phyloP scores from a whole-genome alignment of 2,329 filamentous ascomycete species.

The Bimuria novae-zelandiae region DNA sequence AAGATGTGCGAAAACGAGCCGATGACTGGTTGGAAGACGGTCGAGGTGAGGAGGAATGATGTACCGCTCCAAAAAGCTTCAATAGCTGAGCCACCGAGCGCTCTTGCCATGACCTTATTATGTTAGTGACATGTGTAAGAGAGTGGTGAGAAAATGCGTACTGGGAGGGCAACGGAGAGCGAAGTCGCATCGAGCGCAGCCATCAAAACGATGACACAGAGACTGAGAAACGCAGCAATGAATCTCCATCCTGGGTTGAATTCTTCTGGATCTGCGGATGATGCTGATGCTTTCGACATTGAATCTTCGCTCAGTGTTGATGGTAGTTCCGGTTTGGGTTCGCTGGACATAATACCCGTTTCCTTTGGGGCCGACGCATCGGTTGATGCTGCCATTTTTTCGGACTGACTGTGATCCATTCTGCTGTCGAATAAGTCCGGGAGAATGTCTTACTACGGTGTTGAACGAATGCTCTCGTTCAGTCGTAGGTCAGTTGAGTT shows the following conservation, averaged over 20 bases:
- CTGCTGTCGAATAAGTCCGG: not conserved
- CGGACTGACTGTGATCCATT: not conserved
- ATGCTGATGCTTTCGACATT: constrained; percentile 13
- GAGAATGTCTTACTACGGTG: not conserved
- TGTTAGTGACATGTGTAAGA: constrained; percentile 11
- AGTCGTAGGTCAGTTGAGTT: not conserved
- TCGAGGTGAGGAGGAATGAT: constrained; percentile 68
- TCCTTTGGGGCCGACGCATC: constrained; percentile 10
- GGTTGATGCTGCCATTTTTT: constrained; percentile 14
- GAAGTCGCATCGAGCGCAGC: constrained; percentile 69
- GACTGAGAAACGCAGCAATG: constrained; percentile 55
- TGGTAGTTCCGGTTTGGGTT: constrained; percentile 12
- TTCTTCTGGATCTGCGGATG: constrained; percentile 14
- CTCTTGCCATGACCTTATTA: constrained; percentile 43
- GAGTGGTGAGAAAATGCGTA: constrained; percentile 16
- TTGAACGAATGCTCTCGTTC: not conserved
- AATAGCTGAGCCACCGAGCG: constrained; percentile 43
- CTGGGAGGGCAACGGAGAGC: constrained; percentile 62
- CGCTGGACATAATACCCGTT: constrained; percentile 3
- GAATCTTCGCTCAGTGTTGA: constrained; percentile 14
- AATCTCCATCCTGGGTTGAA: constrained; percentile 39
- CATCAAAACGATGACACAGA: constrained; percentile 63
- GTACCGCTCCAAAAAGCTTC: constrained; percentile 54
- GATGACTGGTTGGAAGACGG: constrained; percentile 57
- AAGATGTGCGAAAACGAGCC: constrained; percentile 49